Evolutionary conservation across 305 asterid species (phyloP), one percentile per base, ranked within the genome.

Genomic region (Lippia alba): DNA sequence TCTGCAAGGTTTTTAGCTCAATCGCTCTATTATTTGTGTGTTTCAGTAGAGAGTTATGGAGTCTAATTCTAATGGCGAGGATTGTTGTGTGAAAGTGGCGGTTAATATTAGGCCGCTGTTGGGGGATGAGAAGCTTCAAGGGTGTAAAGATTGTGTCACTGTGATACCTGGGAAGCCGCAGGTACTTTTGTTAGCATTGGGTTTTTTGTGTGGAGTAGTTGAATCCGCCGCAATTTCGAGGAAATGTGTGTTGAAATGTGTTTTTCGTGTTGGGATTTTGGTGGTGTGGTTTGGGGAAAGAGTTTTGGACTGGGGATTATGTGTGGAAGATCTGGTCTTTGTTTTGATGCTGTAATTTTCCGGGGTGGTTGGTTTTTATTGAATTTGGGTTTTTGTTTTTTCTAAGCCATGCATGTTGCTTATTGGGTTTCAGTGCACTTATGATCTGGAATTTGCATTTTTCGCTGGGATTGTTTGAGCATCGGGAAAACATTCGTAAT

Each of bases 21-120:
- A 72, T 15, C 44, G 16, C 41, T 44, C 49, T 44, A 39, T 39
- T 48, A 12, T 3, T 41, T 65, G 48, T 20, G 70, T 56, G 61
- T 56, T 57, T 1, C 41, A 15, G 54, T 78, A 51, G 3, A 36
- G 75, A 48, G 86, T 44, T 8, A 44, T 91, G 94, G 95, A 89
- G 76, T 70, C 78, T 64, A 77, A 57, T 77, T 72, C 83, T 46
- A 59, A 82, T 33, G 98, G 90, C n/a, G 97, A 91, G 74, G 96
- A 95, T 81, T 95, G 98, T 34, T 95, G 95, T 84, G 99, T 95
- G 8, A 95, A 95, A 84, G 99, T 95, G 36, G 98, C 98, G 8
- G 96, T 95, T 79, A 97, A 95, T 71, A 79, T 89, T 14, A 82
- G 99, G 82, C 99, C 99, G 61, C 94, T 92, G 68, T 81, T 95